These are phyloP conservation scores for Pseudocercospora pini-densiflorae DNA, from an alignment of 2,329 filamentous ascomycete species.

Conservation along the genomic window DNA sequence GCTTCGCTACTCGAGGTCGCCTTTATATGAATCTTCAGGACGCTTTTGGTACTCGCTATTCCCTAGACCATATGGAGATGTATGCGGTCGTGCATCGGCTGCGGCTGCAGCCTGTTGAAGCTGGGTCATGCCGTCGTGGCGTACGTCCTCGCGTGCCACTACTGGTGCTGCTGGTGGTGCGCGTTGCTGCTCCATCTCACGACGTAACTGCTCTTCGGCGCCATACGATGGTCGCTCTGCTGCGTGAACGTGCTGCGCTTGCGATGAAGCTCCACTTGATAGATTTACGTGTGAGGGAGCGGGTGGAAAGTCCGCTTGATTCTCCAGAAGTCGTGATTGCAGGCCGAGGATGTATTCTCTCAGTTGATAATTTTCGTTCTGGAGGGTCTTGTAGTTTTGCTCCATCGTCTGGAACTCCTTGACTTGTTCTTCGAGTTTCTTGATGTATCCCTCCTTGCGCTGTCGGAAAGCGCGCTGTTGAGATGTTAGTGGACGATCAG, in stretches of 20 bases:
- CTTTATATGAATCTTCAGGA: conserved; percentile 2
- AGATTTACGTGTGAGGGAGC: conserved; percentile 81
- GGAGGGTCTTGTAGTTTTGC: conserved; percentile 76
- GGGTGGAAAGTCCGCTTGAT: conserved; percentile 80
- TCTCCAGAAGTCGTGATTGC: conserved; percentile 83
- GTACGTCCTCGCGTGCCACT: conserved; percentile 27
- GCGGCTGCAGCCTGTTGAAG: conserved; percentile 34
- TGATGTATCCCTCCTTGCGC: conserved; percentile 97
- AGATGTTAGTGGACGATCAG: background rate
- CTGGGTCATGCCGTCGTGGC: conserved; percentile 32
- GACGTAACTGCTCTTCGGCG: conserved; percentile 30
- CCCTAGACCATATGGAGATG: conserved; percentile 36
- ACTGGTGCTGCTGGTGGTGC: conserved; percentile 27
- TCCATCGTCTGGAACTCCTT: conserved; percentile 78
- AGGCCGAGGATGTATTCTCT: conserved; percentile 92
- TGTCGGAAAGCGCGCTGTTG: conserved; percentile 89
- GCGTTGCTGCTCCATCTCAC: conserved; percentile 28
- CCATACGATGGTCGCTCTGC: conserved; percentile 25
- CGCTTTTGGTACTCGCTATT: conserved; percentile 25
- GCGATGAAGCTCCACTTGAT: conserved; percentile 35
- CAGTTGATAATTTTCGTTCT: conserved; percentile 86
- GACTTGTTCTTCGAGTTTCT: conserved; percentile 93
- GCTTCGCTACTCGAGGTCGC: conserved; percentile 11
- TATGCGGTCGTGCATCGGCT: conserved; percentile 28
- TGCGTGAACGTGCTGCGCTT: conserved; percentile 38